phyloP scores from a whole-genome alignment of 2,329 filamentous ascomycete species.

The Beauveria medogensis region DNA sequence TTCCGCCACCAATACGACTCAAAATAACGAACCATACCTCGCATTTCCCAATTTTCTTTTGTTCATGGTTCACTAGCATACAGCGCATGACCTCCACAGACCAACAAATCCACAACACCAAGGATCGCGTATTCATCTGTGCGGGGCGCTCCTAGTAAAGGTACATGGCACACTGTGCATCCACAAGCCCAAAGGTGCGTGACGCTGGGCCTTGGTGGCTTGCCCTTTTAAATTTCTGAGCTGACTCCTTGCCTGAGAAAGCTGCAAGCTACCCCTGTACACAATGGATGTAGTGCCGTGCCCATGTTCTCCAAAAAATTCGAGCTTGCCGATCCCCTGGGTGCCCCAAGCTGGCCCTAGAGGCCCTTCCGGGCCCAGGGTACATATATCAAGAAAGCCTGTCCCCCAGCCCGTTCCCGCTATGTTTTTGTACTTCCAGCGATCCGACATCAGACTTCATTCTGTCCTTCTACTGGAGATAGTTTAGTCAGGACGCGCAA shows the following conservation, averaged over 20 bases:
- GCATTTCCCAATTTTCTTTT: not conserved
- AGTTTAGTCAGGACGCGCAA: conserved; percentile 10
- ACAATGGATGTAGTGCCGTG: not conserved
- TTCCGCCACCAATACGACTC: not conserved
- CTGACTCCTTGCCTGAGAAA: not conserved
- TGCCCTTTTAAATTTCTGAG: conserved; percentile 3
- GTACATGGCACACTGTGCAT: not conserved
- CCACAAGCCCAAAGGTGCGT: not conserved
- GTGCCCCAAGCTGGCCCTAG: not conserved
- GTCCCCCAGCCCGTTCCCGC: conserved; percentile 6
- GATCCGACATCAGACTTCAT: not conserved
- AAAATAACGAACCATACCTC: not conserved
- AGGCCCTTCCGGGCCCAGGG: not conserved
- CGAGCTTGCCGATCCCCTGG: not conserved
- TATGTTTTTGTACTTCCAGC: conserved; percentile 3
- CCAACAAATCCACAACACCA: not conserved
- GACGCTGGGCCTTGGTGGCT: not conserved
- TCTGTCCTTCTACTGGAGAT: not conserved
- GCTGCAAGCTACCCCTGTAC: not conserved
- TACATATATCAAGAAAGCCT: conserved; percentile 9
- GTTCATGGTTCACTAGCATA: not conserved
- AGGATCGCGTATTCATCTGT: not conserved
- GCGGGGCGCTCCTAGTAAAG: not conserved
- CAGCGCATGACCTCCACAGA: not conserved
- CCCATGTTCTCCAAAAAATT: conserved; percentile 1